These are phyloP conservation scores for Tuber umbilicatum DNA, from an alignment of 495 filamentous ascomycete species.

Conservation along the genomic window DNA sequence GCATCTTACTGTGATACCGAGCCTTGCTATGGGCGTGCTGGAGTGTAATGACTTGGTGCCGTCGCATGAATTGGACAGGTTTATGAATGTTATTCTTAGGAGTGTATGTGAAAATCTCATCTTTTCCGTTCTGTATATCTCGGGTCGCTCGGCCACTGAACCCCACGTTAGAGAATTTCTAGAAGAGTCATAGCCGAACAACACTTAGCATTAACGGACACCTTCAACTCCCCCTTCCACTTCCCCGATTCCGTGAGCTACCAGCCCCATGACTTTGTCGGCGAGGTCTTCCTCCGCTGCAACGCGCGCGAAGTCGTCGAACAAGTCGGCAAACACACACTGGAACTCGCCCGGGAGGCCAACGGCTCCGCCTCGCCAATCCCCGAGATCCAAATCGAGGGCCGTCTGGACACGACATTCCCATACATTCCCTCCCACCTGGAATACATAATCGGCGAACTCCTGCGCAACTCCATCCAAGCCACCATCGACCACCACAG, in stretches of 20 bases:
- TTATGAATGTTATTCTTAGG: conserved; percentile 90
- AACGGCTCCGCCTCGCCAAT: conserved; percentile 63
- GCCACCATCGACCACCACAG: conserved; percentile 69
- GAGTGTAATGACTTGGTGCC: conserved; percentile 76
- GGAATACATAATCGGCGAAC: conserved; percentile 94
- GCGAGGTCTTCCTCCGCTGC: conserved; percentile 92
- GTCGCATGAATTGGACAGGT: conserved; percentile 71
- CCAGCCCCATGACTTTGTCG: conserved; percentile 76
- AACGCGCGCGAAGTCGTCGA: conserved; percentile 84
- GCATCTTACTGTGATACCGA: conserved; percentile 87
- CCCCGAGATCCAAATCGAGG: conserved; percentile 76
- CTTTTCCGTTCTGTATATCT: neutral
- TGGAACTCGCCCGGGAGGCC: conserved; percentile 60
- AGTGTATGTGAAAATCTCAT: conserved; percentile 56
- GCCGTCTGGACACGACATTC: conserved; percentile 82
- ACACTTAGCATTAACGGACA: conserved; percentile 92
- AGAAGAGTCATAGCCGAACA: conserved; percentile 96
- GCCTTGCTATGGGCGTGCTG: conserved; percentile 85
- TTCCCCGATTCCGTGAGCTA: conserved; percentile 69
- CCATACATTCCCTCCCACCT: conserved; percentile 94
- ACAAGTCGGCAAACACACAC: conserved; percentile 66
- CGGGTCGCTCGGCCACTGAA: neutral
- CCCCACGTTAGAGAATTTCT: conserved; percentile 65
- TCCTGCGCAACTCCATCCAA: conserved; percentile 90
- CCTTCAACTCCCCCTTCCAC: conserved; percentile 87